phyloP scores from a whole-genome alignment of 768 basidiomycete species.

The Termitomyces sp. region DNA sequence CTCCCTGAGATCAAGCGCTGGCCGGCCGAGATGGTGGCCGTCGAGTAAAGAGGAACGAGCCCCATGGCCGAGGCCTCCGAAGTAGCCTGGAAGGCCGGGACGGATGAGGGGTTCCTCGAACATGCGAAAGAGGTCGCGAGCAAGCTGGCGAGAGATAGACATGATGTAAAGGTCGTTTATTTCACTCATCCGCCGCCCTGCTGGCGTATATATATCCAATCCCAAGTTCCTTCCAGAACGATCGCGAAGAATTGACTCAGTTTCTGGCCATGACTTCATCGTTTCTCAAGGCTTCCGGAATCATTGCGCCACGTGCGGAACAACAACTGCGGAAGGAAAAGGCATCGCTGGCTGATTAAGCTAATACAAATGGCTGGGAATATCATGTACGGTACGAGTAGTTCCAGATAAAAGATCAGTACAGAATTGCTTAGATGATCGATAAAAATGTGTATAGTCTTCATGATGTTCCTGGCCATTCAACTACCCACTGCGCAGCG shows the following conservation, averaged over 20 bases:
- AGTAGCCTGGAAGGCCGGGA: constrained; percentile 15
- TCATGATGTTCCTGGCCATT: constrained; percentile 54
- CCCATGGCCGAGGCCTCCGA: constrained; percentile 7
- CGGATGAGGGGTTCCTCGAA: constrained; percentile 66
- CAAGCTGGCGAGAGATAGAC: constrained; percentile 62
- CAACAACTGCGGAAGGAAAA: neutral
- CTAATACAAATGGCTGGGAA: constrained; percentile 10
- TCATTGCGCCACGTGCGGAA: constrained; percentile 5
- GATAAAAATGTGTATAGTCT: constrained; percentile 10
- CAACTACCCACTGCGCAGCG: constrained; percentile 76
- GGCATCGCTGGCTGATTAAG: neutral
- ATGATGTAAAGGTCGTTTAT: constrained; percentile 28
- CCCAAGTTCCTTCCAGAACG: constrained; percentile 8
- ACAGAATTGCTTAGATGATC: constrained; percentile 13
- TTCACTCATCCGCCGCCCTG: neutral
- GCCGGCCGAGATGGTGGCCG: constrained; percentile 42
- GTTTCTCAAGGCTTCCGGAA: neutral
- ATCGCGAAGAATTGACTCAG: neutral
- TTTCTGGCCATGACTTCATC: neutral
- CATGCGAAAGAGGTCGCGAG: constrained; percentile 72
- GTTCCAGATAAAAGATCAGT: constrained; percentile 15
- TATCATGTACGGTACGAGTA: constrained; percentile 6
- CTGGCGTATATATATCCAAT: constrained; percentile 5
- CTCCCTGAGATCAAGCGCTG: constrained; percentile 68
- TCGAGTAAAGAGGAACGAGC: constrained; percentile 33